Evolutionary conservation across 1,284 basidiomycete species (phyloP).

Genomic region (Trichosporon sp.): DNA sequence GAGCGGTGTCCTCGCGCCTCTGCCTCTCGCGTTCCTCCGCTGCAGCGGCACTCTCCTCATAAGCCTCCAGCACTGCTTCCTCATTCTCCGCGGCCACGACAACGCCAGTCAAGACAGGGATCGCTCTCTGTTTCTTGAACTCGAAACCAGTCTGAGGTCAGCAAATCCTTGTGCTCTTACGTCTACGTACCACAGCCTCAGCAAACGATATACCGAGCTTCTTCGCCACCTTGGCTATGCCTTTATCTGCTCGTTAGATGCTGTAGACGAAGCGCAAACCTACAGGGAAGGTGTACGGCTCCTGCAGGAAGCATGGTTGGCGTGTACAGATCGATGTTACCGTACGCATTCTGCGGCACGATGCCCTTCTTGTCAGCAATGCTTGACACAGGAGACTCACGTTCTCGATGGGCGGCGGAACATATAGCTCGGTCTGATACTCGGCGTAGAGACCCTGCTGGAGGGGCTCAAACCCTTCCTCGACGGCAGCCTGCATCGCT

Average conservation of each 20-base stretch:
- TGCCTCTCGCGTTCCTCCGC: constrained; percentile 69
- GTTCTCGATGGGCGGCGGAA: constrained; percentile 72
- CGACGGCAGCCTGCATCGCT: constrained; percentile 69
- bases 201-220: constrained; percentile 83
- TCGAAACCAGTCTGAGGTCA: constrained; percentile 65
- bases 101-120: constrained; percentile 78
- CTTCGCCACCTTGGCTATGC: constrained; percentile 75
- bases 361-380: constrained; percentile 60
- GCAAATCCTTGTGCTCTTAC: not conserved
- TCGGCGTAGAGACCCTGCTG: constrained; percentile 84
- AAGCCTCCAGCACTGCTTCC: constrained; percentile 74
- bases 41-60: constrained; percentile 71
- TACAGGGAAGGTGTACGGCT: constrained; percentile 81
- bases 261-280: constrained; percentile 44
- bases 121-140: constrained; percentile 81
- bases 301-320: constrained; percentile 90
- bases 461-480: constrained; percentile 58
- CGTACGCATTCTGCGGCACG: constrained; percentile 92
- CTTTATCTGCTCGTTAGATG: constrained; percentile 61
- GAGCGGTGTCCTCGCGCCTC: constrained; percentile 71
- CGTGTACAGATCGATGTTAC: constrained; percentile 94
- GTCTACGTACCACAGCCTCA: constrained; percentile 66
- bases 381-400: constrained; percentile 52
- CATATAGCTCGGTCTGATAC: constrained; percentile 78
- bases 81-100: constrained; percentile 82